Evolutionary conservation across 495 filamentous ascomycete species (phyloP).

Genomic region (Terfezia claveryi): DNA sequence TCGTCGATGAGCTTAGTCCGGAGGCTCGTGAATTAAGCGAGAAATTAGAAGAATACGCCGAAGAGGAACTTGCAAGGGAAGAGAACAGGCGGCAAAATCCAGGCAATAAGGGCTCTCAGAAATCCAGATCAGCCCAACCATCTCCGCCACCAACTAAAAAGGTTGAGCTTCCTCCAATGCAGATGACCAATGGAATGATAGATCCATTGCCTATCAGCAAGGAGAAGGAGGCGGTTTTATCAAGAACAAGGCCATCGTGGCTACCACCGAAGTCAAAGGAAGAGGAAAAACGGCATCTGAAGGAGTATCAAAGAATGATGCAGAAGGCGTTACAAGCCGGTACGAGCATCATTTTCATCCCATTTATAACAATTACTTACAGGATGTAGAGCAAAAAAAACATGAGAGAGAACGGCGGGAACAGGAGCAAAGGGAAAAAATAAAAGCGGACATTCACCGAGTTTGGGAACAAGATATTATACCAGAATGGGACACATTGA

Average conservation of each 20-base stretch:
- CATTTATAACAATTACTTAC: conserved; percentile 1
- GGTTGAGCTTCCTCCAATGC: conserved; percentile 45
- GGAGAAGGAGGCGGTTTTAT: conserved; percentile 85
- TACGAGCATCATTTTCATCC: conserved; percentile 17
- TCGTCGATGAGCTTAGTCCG: conserved; percentile 49
- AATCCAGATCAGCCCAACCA: conserved; percentile 22
- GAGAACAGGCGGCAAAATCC: conserved; percentile 21
- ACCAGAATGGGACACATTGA: conserved; percentile 61
- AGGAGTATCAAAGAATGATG: conserved; percentile 90
- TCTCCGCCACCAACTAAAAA: conserved; percentile 29
- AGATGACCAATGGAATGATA: conserved; percentile 80
- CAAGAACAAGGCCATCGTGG: conserved; percentile 82
- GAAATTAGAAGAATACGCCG: conserved; percentile 67
- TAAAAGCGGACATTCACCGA: conserved; percentile 47
- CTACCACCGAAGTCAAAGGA: conserved; percentile 81
- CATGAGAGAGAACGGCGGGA: conserved; percentile 27
- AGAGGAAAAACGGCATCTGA: conserved; percentile 78
- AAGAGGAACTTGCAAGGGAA: conserved; percentile 30
- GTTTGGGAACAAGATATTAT: conserved; percentile 80
- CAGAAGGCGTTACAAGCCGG: conserved; percentile 49
- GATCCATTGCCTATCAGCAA: conserved; percentile 88
- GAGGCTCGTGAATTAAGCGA: conserved; percentile 79
- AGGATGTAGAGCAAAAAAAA: conserved; percentile 27
- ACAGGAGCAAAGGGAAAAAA: conserved; percentile 27
- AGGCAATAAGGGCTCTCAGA: conserved; percentile 23